Base-by-base conservation (phyloP, 2,329 filamentous ascomycete species). In the Microascus cirrosus region DNA sequence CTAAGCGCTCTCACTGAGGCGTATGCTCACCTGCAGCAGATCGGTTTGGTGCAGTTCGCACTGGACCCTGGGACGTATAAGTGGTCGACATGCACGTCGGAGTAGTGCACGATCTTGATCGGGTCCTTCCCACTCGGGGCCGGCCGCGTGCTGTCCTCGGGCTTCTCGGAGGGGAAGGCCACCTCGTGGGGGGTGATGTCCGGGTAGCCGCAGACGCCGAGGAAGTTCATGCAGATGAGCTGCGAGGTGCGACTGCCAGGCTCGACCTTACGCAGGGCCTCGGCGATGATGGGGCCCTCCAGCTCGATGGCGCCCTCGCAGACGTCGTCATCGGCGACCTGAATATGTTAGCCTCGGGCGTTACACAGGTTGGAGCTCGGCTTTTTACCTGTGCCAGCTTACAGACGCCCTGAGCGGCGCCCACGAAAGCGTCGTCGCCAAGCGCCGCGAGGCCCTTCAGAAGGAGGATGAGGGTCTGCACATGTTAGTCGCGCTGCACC, bases 51-150 rank as follows among this genome's bases (percentile, higher is more conserved):
- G 67, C 82, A 85, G 60, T 81, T 72, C 24, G 76, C 73, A 63
- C 73, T 82, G 7, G 78, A 72, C 0, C 81, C 82, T 2, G 73
- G 67, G 25, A 74, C 73, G 64, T 85, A 85, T 12, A 74, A 70
- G 6, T 74, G 75, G 61, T 85, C 81, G 57, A 84, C 69, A 59
- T 84, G 82, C 50, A 82, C 80, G 61, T 85, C 82, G 13, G 78
- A 82, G 65, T 80, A 79, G 63, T 85, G 82, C 25, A 83, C 78
- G 4, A 85, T 71, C 62, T 78, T 75, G 61, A 83, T 64, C 6
- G 79, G 76, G 5, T 69, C 62, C 64, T 74, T 66, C 2, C 75
- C 73, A 56, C 76, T 79, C 1, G 77, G 69, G 1, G 58, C 50
- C 18, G 74, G 72, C 15, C 76, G 28, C n/a, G 45, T 15, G 10